Evolutionary conservation across 768 basidiomycete genomes (phyloP).

Genomic region (Amanita pseudoporphyria): DNA sequence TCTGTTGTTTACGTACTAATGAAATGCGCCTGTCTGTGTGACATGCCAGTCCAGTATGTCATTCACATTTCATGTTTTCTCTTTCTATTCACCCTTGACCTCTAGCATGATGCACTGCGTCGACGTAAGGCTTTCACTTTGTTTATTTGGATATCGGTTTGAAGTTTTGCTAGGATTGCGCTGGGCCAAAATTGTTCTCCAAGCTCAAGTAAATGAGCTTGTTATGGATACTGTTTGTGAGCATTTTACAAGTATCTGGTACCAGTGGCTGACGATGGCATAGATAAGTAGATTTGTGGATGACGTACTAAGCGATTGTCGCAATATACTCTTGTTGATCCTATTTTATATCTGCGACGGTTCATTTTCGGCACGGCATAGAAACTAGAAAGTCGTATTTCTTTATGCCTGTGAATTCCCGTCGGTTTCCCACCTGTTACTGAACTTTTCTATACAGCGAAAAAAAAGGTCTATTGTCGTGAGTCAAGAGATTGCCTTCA

Average conservation of each 20-base stretch:
- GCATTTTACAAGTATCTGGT: too few relatives aligned
- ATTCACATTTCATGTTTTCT: neutral
- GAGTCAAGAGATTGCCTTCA: too few relatives aligned
- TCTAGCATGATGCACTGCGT: conserved; percentile 87
- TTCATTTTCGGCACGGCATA: too few relatives aligned
- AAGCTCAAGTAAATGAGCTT: conserved; percentile 36
- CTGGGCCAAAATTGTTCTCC: conserved; percentile 75
- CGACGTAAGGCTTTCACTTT: conserved; percentile 45
- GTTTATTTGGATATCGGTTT: too few relatives aligned
- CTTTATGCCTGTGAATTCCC: too few relatives aligned
- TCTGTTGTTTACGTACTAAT: neutral
- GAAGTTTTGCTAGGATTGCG: conserved; percentile 31
- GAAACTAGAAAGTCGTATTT: too few relatives aligned
- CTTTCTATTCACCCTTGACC: neutral
- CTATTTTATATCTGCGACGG: too few relatives aligned
- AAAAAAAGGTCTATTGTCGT: too few relatives aligned
- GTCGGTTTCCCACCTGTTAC: too few relatives aligned
- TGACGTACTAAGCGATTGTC: too few relatives aligned
- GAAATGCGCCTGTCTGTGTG: neutral
- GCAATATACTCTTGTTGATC: too few relatives aligned
- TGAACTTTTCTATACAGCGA: too few relatives aligned
- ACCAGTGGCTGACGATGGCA: neutral
- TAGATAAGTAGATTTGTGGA: neutral
- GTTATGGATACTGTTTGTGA: neutral
- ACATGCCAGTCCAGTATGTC: neutral